These are phyloP conservation scores for Daldinia loculata DNA, from an alignment of 495 filamentous ascomycete genomes.

Conservation along the genomic window DNA sequence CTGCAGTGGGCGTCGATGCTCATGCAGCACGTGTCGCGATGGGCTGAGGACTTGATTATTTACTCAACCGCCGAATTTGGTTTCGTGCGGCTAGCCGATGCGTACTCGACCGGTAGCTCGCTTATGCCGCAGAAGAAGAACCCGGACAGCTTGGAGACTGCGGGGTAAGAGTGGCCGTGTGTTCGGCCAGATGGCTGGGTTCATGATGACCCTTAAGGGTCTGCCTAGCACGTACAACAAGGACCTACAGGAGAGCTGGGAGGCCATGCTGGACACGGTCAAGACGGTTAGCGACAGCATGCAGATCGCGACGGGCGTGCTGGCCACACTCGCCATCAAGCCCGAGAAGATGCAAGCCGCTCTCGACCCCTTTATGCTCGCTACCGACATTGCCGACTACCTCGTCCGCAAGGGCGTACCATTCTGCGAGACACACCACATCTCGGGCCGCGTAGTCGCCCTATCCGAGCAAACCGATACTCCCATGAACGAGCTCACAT, in stretches of 20 bases:
- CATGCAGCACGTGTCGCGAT: constrained; percentile 87
- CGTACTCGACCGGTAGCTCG: constrained; percentile 83
- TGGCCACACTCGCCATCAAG: constrained; percentile 73
- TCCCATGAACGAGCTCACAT: constrained; percentile 79
- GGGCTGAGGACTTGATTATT: constrained; percentile 90
- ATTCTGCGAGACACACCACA: constrained; percentile 88
- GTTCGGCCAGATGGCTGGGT: constrained; percentile 88
- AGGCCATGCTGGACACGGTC: constrained; percentile 87
- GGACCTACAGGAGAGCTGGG: constrained; percentile 89
- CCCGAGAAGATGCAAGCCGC: constrained; percentile 82
- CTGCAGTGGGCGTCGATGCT: constrained; percentile 89
- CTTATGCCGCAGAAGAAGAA: constrained; percentile 93
- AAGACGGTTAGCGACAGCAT: constrained; percentile 88
- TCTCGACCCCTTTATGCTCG: constrained; percentile 72
- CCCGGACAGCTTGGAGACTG: constrained; percentile 81
- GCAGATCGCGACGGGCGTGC: constrained; percentile 85
- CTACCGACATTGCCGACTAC: constrained; percentile 89
- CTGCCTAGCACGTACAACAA: constrained; percentile 95
- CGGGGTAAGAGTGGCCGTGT: constrained; percentile 85
- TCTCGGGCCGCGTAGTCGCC: constrained; percentile 82
- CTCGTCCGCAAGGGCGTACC: constrained; percentile 89
- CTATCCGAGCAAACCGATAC: constrained; percentile 68
- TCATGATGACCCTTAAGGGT: constrained; percentile 88
- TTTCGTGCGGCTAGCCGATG: constrained; percentile 83
- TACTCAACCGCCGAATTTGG: constrained; percentile 85